Evolutionary conservation across 495 filamentous ascomycete genomes (phyloP), one percentile per base, ranked within the genome.

Genomic region (Xylaria scruposa): DNA sequence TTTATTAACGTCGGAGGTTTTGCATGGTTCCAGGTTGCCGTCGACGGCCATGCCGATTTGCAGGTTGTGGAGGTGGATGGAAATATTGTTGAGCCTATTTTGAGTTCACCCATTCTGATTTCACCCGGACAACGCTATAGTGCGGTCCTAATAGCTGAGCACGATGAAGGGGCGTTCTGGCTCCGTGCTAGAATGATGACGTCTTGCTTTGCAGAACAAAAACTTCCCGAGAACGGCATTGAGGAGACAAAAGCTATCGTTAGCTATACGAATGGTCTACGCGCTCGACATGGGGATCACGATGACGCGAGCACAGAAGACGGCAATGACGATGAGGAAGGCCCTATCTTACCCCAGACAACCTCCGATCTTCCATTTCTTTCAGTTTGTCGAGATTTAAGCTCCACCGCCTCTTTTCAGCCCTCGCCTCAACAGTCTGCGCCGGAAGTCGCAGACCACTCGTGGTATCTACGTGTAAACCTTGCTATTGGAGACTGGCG

Each of bases 31-130:
- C 81, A 87, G 62, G 83, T 90, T 68, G 80, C 80, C 17, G 72
- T 88, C 56, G 86, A 89, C 70, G 78, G 81, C 26, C 86, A 88
- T 59, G 70, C 73, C 54, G 64, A 75, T 54, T 75, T 84, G 65
- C 75, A 78, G 6, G 85, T 94, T 29, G 88, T 93, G 15, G 93
- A 94, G 78, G 88, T 91, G 2, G 93, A 95, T 75, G 92, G 92
- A 19, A 85, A 90, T n/a, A 88, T 88, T 68, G 85, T 90, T 8
- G 83, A 91, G 49, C 90, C 91, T 0, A 72, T 80, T 46, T 72
- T 76, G 21, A 83, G 83, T 7, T 85, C 87, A 29, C 83, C 86
- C 17, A 68, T 94, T 60, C 71, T 82, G 72, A 79, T 85, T 54
- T 86, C 89, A 17, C 83, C 90, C 42, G 92, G 92, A 19, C 93